A percentile compares a stretch with the other conserved stretches of the same genome.
phyloP scores from a whole-genome alignment of 1,139 yeast genomes.

The Meyerozyma guilliermondii region DNA sequence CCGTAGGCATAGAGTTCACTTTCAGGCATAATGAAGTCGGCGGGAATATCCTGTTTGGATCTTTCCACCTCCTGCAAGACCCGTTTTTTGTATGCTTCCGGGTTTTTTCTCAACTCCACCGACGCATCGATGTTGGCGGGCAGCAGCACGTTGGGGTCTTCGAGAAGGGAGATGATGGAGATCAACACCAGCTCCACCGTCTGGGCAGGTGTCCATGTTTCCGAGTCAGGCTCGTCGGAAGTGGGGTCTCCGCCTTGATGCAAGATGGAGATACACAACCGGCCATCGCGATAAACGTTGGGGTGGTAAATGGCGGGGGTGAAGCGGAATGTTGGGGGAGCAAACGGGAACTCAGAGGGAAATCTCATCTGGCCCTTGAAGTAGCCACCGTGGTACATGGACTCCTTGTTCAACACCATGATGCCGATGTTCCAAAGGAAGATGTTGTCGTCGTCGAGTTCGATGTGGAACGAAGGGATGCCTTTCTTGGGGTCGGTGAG shows the following conservation, averaged over 20 bases:
- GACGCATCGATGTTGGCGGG: constrained; percentile 98
- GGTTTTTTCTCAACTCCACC: constrained; percentile 81
- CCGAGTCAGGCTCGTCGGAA: constrained; percentile 86
- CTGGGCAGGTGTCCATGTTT: constrained; percentile 96
- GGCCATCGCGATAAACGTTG: constrained; percentile 88
- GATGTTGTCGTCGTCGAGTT: constrained; percentile 82
- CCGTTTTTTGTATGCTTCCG: constrained; percentile 72
- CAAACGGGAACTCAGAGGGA: constrained; percentile 85
- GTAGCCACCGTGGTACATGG: constrained; percentile 94
- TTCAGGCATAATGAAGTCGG: constrained; percentile 78
- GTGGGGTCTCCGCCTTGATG: constrained; percentile 89
- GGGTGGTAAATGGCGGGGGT: constrained; percentile 96
- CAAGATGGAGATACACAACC: constrained; percentile 85
- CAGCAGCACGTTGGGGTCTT: constrained; percentile 87
- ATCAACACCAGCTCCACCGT: constrained; percentile 88
- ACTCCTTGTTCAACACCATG: constrained; percentile 84
- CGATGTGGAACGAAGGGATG: constrained; percentile 87
- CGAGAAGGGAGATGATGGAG: constrained; percentile 82
- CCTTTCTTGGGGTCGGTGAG: constrained; percentile 90
- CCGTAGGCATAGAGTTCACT: constrained; percentile 56
- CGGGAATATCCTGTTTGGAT: constrained; percentile 80
- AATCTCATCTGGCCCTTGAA: constrained; percentile 92
- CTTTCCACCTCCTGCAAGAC: constrained; percentile 81
- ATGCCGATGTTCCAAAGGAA: constrained; percentile 92
- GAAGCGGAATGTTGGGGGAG: constrained; percentile 89